These are phyloP conservation scores for Oryza coarctata DNA, from an alignment of 176 grass and related monocot species.

Conservation along the genomic window DNA sequence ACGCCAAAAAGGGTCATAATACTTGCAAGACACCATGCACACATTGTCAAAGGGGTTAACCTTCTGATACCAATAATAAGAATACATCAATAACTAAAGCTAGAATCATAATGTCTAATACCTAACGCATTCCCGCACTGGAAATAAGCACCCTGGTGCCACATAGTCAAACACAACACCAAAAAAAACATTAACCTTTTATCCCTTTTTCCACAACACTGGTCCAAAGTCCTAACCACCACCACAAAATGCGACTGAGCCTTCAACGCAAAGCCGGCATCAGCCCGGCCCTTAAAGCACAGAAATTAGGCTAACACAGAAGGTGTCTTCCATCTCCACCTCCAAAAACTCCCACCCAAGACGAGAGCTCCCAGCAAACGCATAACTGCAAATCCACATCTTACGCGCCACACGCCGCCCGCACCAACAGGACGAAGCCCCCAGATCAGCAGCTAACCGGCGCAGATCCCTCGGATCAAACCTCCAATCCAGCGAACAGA, in stretches of 20 bases:
- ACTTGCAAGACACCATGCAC: background rate
- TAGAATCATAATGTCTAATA: background rate
- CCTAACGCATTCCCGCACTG: background rate
- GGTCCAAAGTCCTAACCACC: slow-evolving; percentile 2
- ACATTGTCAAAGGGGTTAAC: background rate
- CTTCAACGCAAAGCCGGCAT: background rate
- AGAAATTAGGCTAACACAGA: background rate
- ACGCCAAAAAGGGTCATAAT: background rate
- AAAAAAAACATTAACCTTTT: background rate
- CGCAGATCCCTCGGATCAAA: background rate
- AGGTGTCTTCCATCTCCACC: background rate
- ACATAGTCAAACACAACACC: background rate
- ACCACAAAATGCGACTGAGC: background rate
- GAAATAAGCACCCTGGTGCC: background rate
- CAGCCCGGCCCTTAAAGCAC: background rate
- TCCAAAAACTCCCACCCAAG: background rate
- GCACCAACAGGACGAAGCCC: background rate
- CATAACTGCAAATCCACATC: background rate
- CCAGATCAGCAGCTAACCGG: slow-evolving; percentile 7
- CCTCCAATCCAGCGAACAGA: background rate
- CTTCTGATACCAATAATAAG: too few relatives aligned
- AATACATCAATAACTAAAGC: too few relatives aligned
- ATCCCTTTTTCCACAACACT: background rate
- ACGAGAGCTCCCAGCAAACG: background rate
- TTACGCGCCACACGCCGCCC: background rate